Conservation (phyloP, 805 yeast genomes). For the Monosporozyma aquatica region DNA sequence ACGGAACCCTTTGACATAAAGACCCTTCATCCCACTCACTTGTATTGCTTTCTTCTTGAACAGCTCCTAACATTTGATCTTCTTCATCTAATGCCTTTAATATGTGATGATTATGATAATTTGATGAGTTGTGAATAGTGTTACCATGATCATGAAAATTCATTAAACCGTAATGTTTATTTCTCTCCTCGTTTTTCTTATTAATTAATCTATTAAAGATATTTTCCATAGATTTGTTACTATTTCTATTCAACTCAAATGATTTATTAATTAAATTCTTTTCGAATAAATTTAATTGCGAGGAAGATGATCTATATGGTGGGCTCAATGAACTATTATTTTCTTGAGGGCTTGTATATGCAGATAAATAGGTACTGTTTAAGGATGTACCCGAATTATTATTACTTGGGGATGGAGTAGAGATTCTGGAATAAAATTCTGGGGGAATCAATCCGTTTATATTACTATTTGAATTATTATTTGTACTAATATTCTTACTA, state of each 20-base stretch:
- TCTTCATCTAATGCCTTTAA: conserved; percentile 20
- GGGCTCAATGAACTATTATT: conserved; percentile 1
- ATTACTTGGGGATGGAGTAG: conserved; percentile 27
- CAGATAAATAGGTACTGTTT: conserved; percentile 3
- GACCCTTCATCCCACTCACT: too few species aligned
- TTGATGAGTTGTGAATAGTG: background rate
- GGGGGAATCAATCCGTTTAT: conserved; percentile 28
- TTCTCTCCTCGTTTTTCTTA: conserved; percentile 6
- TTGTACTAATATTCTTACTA: background rate
- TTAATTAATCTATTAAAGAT: conserved; percentile 9
- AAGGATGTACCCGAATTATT: conserved; percentile 26
- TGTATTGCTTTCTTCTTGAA: background rate
- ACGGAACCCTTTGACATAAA: too few species aligned
- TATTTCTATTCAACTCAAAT: conserved; percentile 20
- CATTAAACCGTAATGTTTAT: conserved; percentile 9
- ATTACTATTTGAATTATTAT: background rate
- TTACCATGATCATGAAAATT: conserved; percentile 2
- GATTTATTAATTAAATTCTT: conserved; percentile 23
- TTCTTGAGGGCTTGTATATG: background rate
- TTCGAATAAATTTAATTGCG: conserved; percentile 15
- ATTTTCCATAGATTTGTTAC: conserved; percentile 3
- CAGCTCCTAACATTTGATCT: conserved; percentile 24
- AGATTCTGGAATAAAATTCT: conserved; percentile 28
- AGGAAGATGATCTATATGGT: background rate
- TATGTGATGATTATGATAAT: background rate